phyloP scores from a whole-genome alignment of 73 alveolate species.

The Symbiodinium pilosum region DNA sequence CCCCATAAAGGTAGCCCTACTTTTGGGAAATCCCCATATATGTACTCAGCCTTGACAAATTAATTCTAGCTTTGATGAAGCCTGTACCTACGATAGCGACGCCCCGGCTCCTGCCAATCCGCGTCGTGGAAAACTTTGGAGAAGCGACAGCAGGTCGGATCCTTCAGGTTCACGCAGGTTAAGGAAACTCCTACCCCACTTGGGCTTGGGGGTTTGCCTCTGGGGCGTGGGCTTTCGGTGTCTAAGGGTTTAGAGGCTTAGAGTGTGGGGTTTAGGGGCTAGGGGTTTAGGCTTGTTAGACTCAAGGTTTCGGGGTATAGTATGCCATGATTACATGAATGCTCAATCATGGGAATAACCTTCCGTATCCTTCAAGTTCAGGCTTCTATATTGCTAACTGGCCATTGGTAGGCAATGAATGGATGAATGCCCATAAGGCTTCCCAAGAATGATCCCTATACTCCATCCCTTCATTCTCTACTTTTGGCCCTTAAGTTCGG shows the following conservation, averaged over 20 bases:
- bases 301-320: neutral
- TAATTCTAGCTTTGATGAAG: no score
- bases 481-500: neutral
- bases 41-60: no score
- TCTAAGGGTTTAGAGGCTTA: neutral
- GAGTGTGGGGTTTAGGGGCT: neutral
- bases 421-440: neutral
- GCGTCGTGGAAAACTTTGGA: conserved; percentile 59
- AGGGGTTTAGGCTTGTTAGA: neutral
- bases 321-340: neutral
- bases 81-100: no score
- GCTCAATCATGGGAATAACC: neutral
- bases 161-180: neutral
- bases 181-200: neutral
- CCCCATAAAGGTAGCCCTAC: no score
- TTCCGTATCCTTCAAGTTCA: neutral
- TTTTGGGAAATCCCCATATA: neutral
- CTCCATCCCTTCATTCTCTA: neutral
- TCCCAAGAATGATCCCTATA: neutral
- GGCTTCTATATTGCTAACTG: neutral
- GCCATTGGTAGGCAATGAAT: neutral
- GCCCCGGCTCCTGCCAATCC: conserved; percentile 48
- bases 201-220: neutral
- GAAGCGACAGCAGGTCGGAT: conserved; percentile 66
- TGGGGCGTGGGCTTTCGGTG: neutral